Evolutionary conservation across 345 rosid species (phyloP).

Genomic region (Brassica juncea): DNA sequence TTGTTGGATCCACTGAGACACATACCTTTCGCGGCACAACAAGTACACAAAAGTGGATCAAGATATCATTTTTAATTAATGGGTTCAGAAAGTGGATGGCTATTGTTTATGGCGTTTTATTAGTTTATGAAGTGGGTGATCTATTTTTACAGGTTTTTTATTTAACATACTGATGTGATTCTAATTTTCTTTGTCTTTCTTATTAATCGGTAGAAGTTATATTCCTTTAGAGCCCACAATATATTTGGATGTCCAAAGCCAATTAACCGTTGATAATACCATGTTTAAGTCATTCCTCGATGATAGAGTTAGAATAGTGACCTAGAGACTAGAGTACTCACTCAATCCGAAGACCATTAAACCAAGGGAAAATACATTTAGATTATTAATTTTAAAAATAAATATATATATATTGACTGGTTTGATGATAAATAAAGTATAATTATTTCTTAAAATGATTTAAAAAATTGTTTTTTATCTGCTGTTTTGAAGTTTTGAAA

Average conservation of each 20-base stretch:
- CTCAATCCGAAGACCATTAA: background rate
- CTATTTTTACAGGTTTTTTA: background rate
- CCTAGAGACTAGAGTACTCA: background rate
- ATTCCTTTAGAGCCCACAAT: background rate
- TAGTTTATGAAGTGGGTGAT: conserved; percentile 6
- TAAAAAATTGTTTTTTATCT: too few species aligned
- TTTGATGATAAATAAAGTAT: too few species aligned
- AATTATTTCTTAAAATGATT: too few species aligned
- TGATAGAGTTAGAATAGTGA: background rate
- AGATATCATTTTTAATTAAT: conserved; percentile 14
- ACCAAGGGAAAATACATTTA: background rate
- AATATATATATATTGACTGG: too few species aligned
- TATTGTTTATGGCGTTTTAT: conserved; percentile 6
- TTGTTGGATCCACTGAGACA: conserved; percentile 33
- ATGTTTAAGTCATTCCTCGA: too few species aligned
- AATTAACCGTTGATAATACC: too few species aligned
- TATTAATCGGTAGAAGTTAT: background rate
- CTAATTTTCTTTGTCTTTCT: background rate
- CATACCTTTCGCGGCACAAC: conserved; percentile 37
- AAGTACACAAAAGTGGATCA: conserved; percentile 30
- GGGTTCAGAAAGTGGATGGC: conserved; percentile 17
- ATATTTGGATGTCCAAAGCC: too few species aligned
- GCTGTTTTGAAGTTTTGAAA: too few species aligned
- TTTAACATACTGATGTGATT: background rate
- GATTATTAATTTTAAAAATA: too few species aligned